A percentile compares a stretch with the other conserved stretches of the same genome.
Evolutionary conservation across 2,329 filamentous ascomycete genomes (phyloP).

Genomic region (Stemphylium lycopersici): DNA sequence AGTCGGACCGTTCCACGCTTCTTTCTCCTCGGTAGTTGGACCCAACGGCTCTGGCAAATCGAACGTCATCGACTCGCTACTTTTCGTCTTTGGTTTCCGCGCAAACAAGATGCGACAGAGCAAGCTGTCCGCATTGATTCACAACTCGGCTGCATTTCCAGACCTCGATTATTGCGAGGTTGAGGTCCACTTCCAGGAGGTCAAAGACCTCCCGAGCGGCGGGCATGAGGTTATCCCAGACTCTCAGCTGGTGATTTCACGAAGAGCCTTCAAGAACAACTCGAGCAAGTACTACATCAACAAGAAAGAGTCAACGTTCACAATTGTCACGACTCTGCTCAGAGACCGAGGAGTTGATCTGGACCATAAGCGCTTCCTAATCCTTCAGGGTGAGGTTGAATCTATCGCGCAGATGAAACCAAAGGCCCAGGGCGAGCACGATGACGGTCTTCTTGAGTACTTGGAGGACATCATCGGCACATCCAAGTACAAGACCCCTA

Average conservation of each 20-base stretch:
- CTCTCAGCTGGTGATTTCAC: constrained; percentile 85
- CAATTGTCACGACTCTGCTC: constrained; percentile 83
- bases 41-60: constrained; percentile 98
- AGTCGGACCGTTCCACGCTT: constrained; percentile 94
- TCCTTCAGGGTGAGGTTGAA: constrained; percentile 96
- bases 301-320: constrained; percentile 86
- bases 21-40: constrained; percentile 96
- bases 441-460: constrained; percentile 94
- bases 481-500: constrained; percentile 96
- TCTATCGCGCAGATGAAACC: constrained; percentile 99
- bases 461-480: constrained; percentile 98
- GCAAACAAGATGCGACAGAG: constrained; percentile 99
- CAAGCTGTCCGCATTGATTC: constrained; percentile 96
- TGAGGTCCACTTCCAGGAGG: constrained; percentile 93
- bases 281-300: constrained; percentile 99
- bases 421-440: constrained; percentile 92
- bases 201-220: constrained; percentile 83
- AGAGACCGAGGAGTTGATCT: constrained; percentile 90
- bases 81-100: constrained; percentile 99
- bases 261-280: constrained; percentile 96
- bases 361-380: constrained; percentile 97
- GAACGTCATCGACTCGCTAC: constrained; percentile 95
- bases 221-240: constrained; percentile 78
- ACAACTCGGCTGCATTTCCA: constrained; percentile 89
- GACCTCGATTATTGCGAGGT: constrained; percentile 92